These are phyloP conservation scores for Pelargonium cotyledonis DNA, from an alignment of 441 rosid genomes.

Conservation along the genomic window DNA sequence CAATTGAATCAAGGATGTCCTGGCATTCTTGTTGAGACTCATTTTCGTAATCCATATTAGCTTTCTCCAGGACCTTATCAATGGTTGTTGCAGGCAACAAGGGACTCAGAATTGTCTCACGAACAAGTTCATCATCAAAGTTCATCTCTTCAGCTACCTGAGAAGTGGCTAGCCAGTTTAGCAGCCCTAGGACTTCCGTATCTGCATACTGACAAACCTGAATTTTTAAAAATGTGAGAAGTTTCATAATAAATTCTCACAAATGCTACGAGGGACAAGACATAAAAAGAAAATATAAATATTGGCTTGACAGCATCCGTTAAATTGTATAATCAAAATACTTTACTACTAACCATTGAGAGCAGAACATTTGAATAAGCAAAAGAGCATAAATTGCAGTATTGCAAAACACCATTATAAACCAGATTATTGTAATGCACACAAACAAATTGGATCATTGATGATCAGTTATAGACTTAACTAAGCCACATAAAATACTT, in stretches of 20 bases:
- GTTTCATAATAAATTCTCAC: background rate
- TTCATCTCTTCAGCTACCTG: conserved; percentile 90
- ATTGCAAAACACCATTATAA: background rate
- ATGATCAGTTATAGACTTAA: too few relatives aligned
- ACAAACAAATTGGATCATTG: background rate
- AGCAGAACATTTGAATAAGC: background rate
- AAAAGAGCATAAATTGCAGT: conserved; percentile 2
- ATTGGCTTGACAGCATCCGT: too few relatives aligned
- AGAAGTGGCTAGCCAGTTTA: conserved; percentile 89
- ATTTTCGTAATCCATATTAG: conserved; percentile 64
- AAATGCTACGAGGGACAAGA: conserved; percentile 9
- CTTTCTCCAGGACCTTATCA: conserved; percentile 73
- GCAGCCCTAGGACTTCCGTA: conserved; percentile 69
- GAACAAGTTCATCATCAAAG: conserved; percentile 91
- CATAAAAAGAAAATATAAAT: background rate
- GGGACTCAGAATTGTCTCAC: conserved; percentile 77
- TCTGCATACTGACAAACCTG: conserved; percentile 44
- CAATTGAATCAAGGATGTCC: conserved; percentile 92
- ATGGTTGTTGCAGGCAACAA: conserved; percentile 59
- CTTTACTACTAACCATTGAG: too few relatives aligned
- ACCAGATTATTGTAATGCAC: conserved; percentile 9
- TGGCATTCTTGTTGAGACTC: conserved; percentile 94
- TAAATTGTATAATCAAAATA: too few relatives aligned
- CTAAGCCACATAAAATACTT: too few relatives aligned
- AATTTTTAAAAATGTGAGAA: conserved; percentile 13